A percentile compares a stretch with the other conserved stretches of the same genome.
Conservation (phyloP, 768 basidiomycete species). For the Coprinellus aureogranulatus region DNA sequence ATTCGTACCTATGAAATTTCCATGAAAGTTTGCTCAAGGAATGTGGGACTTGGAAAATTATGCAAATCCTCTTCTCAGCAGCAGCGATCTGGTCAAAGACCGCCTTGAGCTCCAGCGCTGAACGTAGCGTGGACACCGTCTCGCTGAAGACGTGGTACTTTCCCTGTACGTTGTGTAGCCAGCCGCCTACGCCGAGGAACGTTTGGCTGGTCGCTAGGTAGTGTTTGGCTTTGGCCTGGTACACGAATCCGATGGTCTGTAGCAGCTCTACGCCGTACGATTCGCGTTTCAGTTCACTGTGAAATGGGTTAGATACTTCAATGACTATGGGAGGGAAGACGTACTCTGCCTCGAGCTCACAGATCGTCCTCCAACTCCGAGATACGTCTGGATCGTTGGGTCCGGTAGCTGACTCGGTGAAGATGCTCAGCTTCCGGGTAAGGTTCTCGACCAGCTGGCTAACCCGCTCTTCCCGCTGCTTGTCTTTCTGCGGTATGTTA, state of each 20-base stretch:
- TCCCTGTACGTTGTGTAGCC: slow-evolving; percentile 89
- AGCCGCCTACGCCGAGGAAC: slow-evolving; percentile 85
- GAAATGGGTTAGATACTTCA: too few species aligned
- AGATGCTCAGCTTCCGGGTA: slow-evolving; percentile 80
- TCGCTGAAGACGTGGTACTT: slow-evolving; percentile 94
- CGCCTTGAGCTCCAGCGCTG: slow-evolving; percentile 84
- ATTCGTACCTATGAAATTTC: too few species aligned
- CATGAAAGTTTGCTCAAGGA: too few species aligned
- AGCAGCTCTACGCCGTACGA: slow-evolving; percentile 86
- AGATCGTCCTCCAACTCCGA: slow-evolving; percentile 73
- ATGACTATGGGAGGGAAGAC: slow-evolving; percentile 37
- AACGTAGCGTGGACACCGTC: slow-evolving; percentile 82
- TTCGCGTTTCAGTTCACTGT: slow-evolving; percentile 77
- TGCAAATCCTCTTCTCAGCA: slow-evolving; percentile 82
- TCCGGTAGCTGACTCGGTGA: slow-evolving; percentile 82
- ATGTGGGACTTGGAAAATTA: too few species aligned
- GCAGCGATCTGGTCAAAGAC: slow-evolving; percentile 92
- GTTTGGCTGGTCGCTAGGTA: slow-evolving; percentile 70
- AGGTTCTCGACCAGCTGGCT: slow-evolving; percentile 75
- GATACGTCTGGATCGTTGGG: too few species aligned
- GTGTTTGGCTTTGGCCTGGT: slow-evolving; percentile 78
- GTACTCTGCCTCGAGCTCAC: slow-evolving; percentile 77
- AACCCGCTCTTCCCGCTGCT: slow-evolving; percentile 72
- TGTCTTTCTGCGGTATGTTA: slow-evolving; percentile 55
- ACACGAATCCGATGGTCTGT: slow-evolving; percentile 84